A percentile compares a stretch with the other conserved stretches of the same genome.
Evolutionary conservation across 2,329 filamentous ascomycete species (phyloP).

Genomic region (Trichoderma koningii): DNA sequence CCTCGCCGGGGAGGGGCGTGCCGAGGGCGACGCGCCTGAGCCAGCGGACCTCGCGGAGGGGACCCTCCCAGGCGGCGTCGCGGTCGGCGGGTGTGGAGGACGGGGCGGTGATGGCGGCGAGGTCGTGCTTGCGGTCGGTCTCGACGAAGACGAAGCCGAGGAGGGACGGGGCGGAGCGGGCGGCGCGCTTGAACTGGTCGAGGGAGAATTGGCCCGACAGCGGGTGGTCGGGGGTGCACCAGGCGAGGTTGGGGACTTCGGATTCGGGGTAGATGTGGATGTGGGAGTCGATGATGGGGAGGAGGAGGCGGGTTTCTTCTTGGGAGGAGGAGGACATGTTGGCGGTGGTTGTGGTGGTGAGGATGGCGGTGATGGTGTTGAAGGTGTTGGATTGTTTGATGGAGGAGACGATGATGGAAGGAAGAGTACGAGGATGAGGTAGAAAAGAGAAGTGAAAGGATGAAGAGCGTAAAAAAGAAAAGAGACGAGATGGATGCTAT

Average conservation of each 20-base stretch:
- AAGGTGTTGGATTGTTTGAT: not conserved
- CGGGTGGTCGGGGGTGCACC: slow-evolving; percentile 63
- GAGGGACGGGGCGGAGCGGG: slow-evolving; percentile 47
- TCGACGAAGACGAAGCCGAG: slow-evolving; percentile 81
- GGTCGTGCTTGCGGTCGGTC: slow-evolving; percentile 70
- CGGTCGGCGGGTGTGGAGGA: slow-evolving; percentile 39
- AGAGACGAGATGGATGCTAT: no score
- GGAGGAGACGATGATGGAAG: not conserved
- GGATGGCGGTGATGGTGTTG: slow-evolving; percentile 1
- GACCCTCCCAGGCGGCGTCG: slow-evolving; percentile 63
- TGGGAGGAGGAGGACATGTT: slow-evolving; percentile 35
- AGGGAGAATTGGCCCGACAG: slow-evolving; percentile 67
- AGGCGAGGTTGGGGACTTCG: slow-evolving; percentile 67
- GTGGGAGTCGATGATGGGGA: slow-evolving; percentile 82
- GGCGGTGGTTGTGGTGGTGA: not conserved
- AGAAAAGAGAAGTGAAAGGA: no score
- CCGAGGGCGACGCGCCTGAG: slow-evolving; percentile 67
- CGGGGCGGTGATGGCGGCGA: slow-evolving; percentile 46
- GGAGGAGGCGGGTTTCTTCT: slow-evolving; percentile 43
- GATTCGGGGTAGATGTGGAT: slow-evolving; percentile 80
- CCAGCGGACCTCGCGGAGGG: slow-evolving; percentile 72
- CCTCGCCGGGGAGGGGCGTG: slow-evolving; percentile 57
- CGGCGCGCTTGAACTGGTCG: slow-evolving; percentile 59
- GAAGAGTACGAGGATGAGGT: no score
- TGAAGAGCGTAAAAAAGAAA: no score